phyloP scores from a whole-genome alignment of 352 stramenopile species.

The Pythium aristosporum region DNA sequence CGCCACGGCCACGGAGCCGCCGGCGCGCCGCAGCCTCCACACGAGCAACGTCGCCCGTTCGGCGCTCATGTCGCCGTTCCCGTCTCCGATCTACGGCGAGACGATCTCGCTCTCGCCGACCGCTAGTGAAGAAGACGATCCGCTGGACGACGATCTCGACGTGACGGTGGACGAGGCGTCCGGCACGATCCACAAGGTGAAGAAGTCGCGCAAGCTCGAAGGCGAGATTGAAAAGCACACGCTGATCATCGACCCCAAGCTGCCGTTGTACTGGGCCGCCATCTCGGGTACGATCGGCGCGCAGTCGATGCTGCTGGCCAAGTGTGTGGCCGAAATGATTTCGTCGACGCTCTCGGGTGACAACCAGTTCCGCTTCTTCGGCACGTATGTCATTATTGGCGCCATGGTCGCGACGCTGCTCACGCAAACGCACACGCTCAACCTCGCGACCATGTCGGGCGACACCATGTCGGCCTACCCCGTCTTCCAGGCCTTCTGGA shows the following conservation, averaged over 20 bases:
- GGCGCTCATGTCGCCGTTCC: conserved; percentile 78
- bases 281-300: conserved; percentile 84
- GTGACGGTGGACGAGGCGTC: conserved; percentile 55
- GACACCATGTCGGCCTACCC: conserved; percentile 87
- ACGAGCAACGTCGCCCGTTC: conserved; percentile 23
- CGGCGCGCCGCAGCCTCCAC: conserved; percentile 4
- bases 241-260: conserved; percentile 82
- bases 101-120: conserved; percentile 27
- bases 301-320: conserved; percentile 81
- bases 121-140: conserved; percentile 27
- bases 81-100: conserved; percentile 30
- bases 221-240: conserved; percentile 82
- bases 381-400: conserved; percentile 75
- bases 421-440: conserved; percentile 84
- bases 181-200: conserved; percentile 35
- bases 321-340: conserved; percentile 86
- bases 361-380: conserved; percentile 87
- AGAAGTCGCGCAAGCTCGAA: conserved; percentile 53
- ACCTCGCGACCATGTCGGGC: conserved; percentile 81
- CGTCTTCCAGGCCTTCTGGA: conserved; percentile 89
- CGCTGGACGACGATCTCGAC: conserved; percentile 45
- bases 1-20: not conserved
- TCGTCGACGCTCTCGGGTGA: conserved; percentile 75
- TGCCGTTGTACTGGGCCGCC: conserved; percentile 85
- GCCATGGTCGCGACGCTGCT: conserved; percentile 75